Base-by-base conservation (phyloP, 2,329 filamentous ascomycete species). In the Colletotrichum euphorbiae region DNA sequence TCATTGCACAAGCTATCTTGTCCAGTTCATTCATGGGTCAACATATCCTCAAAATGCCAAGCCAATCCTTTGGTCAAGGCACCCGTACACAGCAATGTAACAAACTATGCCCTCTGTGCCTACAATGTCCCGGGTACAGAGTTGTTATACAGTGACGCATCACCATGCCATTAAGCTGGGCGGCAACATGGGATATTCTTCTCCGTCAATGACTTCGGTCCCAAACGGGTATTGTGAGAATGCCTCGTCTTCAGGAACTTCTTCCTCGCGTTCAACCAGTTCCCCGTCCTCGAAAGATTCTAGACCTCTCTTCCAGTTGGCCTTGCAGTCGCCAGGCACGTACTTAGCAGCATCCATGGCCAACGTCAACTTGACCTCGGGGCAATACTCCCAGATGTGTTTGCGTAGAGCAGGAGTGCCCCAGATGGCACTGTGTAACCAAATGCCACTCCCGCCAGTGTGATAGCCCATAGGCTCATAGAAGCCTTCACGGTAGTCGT, bases 401-500 rank as follows among this genome's bases (percentile, higher is more conserved):
- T 80, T 79, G 28, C 86, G 77, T 73, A 79, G 72, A 69, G 80
- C 77, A 0, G 81, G 81, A 4, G 77, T 81, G 28, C 83, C 83
- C 85, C 85, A 88, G 45, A 87, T 81, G 1, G 75, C 77, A 11
- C 72, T 67, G 68, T 85, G 82, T 17, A 87, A 75, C 59, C 74
- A 80, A 12, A 73, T 73, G 54, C 86, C 85, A 61, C 81, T 82
- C 7, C 81, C 81, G 21, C 85, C 85, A 1, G 83, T 85, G 73
- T 89, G 86, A 73, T 86, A 88, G 48, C 86, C 86, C 85, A 88
- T 86, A 13, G 86, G 86, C 73, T 86, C 81, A 73, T 87, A 87
- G 72, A 81, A 83, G 13, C 84, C 84, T n/a, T 81, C 72, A 15
- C 84, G 80, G 81, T 82, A 85, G 73, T 82, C 80, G 73, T 86